Evolutionary conservation across 345 rosid genomes (phyloP).

Genomic region (Citrus unshiu): DNA sequence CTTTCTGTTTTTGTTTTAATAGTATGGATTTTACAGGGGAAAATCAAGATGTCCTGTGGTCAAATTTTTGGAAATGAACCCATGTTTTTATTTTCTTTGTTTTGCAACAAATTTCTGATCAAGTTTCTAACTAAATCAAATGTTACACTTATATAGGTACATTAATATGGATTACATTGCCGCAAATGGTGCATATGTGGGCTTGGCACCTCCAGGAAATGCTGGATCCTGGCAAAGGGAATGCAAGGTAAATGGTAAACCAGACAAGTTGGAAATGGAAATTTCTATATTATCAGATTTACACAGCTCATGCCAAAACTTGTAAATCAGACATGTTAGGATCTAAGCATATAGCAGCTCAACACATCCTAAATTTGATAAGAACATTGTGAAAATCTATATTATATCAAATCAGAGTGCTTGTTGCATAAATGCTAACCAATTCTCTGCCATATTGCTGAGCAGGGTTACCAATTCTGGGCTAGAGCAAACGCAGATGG

Average conservation of each 20-base stretch:
- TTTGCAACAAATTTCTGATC: neutral
- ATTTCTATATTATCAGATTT: too few relatives aligned
- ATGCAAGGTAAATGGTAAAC: conserved; percentile 45
- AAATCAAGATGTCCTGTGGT: neutral
- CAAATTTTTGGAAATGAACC: neutral
- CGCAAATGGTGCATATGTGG: conserved; percentile 66
- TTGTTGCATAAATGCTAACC: neutral
- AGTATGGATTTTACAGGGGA: neutral
- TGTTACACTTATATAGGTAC: conserved; percentile 22
- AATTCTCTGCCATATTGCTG: neutral
- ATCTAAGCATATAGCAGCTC: too few relatives aligned
- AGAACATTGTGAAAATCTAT: too few relatives aligned
- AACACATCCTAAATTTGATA: neutral
- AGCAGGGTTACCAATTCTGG: conserved; percentile 94
- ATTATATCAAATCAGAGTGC: neutral
- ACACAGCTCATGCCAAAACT: neutral
- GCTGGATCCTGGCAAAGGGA: conserved; percentile 93
- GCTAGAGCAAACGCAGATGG: conserved; percentile 56
- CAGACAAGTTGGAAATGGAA: too few relatives aligned
- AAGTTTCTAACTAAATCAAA: neutral
- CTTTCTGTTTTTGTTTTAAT: neutral
- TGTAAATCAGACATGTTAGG: too few relatives aligned
- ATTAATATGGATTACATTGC: conserved; percentile 26
- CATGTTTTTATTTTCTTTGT: neutral
- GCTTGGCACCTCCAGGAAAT: conserved; percentile 82